Conservation (phyloP, 176 grass and related monocot species). For the Cenchrus purpureus region DNA sequence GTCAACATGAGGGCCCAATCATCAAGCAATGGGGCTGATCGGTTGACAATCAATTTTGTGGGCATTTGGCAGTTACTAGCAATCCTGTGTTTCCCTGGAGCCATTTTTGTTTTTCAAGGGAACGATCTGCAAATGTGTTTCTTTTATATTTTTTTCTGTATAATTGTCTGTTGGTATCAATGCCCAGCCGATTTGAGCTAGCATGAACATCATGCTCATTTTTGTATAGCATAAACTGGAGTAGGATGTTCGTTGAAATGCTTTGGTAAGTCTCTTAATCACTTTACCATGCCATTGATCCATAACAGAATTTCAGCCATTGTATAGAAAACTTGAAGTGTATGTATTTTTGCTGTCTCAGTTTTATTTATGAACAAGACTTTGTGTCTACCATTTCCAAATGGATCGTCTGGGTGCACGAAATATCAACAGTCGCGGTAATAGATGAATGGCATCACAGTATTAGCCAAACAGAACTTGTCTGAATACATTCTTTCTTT, state of each 20-base stretch:
- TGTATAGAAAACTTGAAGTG: conserved; percentile 2
- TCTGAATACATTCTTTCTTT: conserved; percentile 26
- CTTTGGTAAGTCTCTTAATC: not conserved
- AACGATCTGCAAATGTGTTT: conserved; percentile 22
- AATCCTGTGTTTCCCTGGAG: conserved; percentile 19
- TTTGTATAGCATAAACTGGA: conserved; percentile 12
- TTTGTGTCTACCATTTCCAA: not conserved
- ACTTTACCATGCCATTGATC: not conserved
- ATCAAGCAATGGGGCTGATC: conserved; percentile 26
- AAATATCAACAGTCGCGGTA: not conserved
- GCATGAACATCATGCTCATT: conserved; percentile 23
- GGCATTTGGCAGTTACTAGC: conserved; percentile 36
- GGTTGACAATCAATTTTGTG: conserved; percentile 49
- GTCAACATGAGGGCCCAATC: conserved; percentile 31
- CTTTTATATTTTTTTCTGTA: not conserved
- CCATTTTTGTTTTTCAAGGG: conserved; percentile 10
- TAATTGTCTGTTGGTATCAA: not conserved
- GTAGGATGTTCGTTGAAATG: not conserved
- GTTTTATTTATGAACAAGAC: not conserved
- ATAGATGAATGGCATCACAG: not conserved
- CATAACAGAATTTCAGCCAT: not conserved
- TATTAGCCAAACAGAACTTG: not conserved
- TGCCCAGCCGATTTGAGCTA: conserved; percentile 8
- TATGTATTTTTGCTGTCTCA: not conserved
- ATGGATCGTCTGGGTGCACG: not conserved